Base-by-base conservation (phyloP, 1,284 basidiomycete genomes). In the Cutaneotrichosporon sp. region DNA sequence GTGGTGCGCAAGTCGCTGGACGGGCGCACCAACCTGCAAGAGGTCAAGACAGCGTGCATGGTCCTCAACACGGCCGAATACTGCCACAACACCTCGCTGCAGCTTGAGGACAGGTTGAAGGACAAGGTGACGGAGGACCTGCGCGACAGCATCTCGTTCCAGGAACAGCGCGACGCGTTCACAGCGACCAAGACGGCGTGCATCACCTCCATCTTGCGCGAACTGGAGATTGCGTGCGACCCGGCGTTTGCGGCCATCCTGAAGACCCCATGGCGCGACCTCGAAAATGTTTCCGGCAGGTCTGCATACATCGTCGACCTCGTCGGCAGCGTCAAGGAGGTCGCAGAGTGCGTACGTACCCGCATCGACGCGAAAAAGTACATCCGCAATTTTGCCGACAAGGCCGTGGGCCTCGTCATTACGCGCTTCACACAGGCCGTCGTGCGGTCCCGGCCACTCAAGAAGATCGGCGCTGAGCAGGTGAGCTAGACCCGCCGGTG, bases 21-120 rank as follows among this genome's bases (percentile, higher is more conserved):
- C 49, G 81, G 83, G 1, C 81, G 86, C n/a, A 80, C 83, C 33
- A 90, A 91, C 66, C 59, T 81, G 4, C 78, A 79, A 12, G 85
- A 91, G 55, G 72, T 96, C 34, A 85, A 84, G 61, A 88, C 87
- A 58, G 84, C 88, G 1, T 91, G 88, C 66, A 77, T 90, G 17
- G 77, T 96, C 20, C 84, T 99, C 67, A 98, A 98, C 68, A 99
- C 96, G 0, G 93, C 93, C 2, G 94, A 98, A 66, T 99, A 98
- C 73, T 98, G 96, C 71, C 87, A 91, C 63, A 86, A 83, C 4
- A 99, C 94, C 1, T 88, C 91, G 2, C 70, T 83, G 18, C 91
- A 94, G 87, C 81, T 99, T 20, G 94, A 97, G 70, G 88, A 94
- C 61, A 90, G 89, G 65, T 83, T 97, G 41, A 83, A 84, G 54